Evolutionary conservation across 1,139 yeast species (phyloP), one percentile per base, ranked within the genome.

Genomic region (Suhomyces atakaporum): DNA sequence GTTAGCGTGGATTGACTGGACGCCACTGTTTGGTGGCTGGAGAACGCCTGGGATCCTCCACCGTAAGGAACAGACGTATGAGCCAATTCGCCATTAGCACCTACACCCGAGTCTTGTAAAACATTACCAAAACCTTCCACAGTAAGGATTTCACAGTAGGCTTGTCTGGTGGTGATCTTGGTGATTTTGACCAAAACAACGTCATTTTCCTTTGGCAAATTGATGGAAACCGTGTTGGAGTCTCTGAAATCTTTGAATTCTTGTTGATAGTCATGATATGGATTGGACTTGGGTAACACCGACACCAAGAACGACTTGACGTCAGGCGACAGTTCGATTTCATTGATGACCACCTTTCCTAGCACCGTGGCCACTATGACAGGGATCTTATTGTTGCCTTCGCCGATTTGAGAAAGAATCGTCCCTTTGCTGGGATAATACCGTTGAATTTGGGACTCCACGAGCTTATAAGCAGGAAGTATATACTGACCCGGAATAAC

Each of bases 201-300:
- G 56, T 90, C 96, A 28, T 87, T 85, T 46, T 88, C 96, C 45
- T 79, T 78, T 3, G 98, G 97, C 38, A 92, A 67, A 40, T 73
- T 75, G 36, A 75, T 79, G 13, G 80, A 54, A 9, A 55, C 50
- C 29, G 44, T 37, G 12, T 46, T 44, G 7, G 53, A 38, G 16
- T 50, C 55, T 20, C 39, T 38, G 15, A 45, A 39, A 16, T 44
- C 46, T 31, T 35, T 29, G 36, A 51, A 39, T 19, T 56, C 63
- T 34, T 50, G 51, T 15, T 61, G 58, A 42, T 60, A 60, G 40
- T 63, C 53, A 39, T 61, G 58, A 42, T 68, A 64, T 4, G 66
- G 58, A 39, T 62, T 62, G 11, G 62, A 48, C 18, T 52, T 53
- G 11, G 65, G 60, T 35, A 59, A 41, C 4, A 69, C 73, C 3